Evolutionary conservation across 768 basidiomycete genomes (phyloP).

Genomic region (Sutorius australiensis): DNA sequence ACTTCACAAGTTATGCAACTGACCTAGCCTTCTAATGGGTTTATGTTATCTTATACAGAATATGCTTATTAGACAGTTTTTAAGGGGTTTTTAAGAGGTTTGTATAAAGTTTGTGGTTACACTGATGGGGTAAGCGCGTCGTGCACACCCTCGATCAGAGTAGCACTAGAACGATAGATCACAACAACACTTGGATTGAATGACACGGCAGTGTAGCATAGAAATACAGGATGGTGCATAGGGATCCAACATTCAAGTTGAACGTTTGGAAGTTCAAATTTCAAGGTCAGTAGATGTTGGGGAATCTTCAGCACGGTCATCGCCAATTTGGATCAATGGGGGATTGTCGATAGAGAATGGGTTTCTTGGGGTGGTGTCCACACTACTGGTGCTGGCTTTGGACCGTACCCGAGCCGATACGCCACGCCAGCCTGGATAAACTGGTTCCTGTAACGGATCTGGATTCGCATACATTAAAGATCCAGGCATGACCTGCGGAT

Average conservation of each 20-base stretch:
- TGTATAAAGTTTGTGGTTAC: too few species aligned
- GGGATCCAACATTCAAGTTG: not conserved
- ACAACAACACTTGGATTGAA: not conserved
- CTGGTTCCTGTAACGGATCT: not conserved
- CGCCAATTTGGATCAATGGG: slow-evolving; percentile 1
- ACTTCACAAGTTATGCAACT: too few species aligned
- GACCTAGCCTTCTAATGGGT: too few species aligned
- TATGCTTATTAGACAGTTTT: too few species aligned
- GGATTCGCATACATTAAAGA: slow-evolving; percentile 10
- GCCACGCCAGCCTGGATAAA: not conserved
- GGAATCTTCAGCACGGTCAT: not conserved
- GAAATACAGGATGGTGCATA: slow-evolving; percentile 1
- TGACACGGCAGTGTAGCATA: not conserved
- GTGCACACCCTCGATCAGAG: not conserved
- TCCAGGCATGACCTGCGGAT: slow-evolving; percentile 29
- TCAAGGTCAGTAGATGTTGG: not conserved
- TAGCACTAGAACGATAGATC: not conserved
- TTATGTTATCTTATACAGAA: too few species aligned
- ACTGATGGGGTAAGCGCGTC: too few species aligned
- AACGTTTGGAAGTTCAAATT: not conserved
- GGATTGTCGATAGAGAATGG: slow-evolving; percentile 1
- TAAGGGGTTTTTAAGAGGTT: too few species aligned
- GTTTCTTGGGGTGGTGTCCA: not conserved
- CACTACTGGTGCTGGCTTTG: not conserved
- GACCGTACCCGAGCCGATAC: not conserved